Percentiles rank a stretch among this genome's conserved stretches.
Evolutionary conservation across 345 rosid genomes (phyloP).

Genomic region (Corymbia maculata): DNA sequence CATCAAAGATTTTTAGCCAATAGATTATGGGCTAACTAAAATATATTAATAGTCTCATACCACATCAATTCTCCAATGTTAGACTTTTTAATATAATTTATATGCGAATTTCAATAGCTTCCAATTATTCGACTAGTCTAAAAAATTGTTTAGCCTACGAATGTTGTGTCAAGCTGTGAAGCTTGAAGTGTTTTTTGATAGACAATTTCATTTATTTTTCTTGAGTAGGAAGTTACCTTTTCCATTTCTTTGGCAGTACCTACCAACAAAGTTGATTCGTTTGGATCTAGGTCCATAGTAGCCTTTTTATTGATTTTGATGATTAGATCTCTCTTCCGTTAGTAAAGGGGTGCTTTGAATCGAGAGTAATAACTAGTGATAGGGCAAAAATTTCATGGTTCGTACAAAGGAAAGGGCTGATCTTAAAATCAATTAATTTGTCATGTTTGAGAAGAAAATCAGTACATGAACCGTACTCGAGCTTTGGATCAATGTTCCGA

Average conservation of each 20-base stretch:
- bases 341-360: slow-evolving; percentile 1
- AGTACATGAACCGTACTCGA: not conserved
- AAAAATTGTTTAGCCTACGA: not conserved
- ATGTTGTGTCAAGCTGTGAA: not conserved
- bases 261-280: not conserved
- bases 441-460: not conserved
- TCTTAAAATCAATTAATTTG: not conserved
- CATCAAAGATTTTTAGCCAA: not conserved
- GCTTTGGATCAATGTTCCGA: not conserved
- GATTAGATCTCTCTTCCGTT: not conserved
- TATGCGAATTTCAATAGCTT: fast-evolving
- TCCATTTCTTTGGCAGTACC: not conserved
- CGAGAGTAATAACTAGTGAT: not conserved
- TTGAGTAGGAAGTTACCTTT: not conserved
- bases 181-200: not conserved
- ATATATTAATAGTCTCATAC: not conserved
- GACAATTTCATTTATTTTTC: not conserved
- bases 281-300: not conserved
- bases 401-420: not conserved
- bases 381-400: not conserved
- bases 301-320: not conserved
- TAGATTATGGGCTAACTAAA: fast-evolving
- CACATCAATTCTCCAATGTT: not conserved
- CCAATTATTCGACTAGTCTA: not conserved
- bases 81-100: not conserved